phyloP scores from a whole-genome alignment of 2,329 filamentous ascomycete genomes.

The Aureobasidium sp. region DNA sequence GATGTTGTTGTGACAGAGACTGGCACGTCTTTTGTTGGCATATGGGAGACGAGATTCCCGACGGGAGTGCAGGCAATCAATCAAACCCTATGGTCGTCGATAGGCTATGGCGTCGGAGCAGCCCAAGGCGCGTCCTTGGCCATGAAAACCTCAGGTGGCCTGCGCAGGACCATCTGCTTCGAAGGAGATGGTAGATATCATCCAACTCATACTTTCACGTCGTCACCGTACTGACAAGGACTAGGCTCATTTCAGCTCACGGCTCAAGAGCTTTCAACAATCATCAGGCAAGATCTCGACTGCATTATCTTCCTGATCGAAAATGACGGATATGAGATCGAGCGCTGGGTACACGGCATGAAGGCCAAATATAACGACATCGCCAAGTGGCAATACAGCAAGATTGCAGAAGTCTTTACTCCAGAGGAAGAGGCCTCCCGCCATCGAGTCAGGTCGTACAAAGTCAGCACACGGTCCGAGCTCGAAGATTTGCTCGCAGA shows the following conservation, averaged over 20 bases:
- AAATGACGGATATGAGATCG: conserved; percentile 92
- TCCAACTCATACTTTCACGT: conserved; percentile 65
- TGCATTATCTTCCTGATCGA: conserved; percentile 89
- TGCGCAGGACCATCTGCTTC: conserved; percentile 20
- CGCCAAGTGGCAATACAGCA: conserved; percentile 24
- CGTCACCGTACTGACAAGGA: not conserved
- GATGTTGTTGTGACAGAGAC: conserved; percentile 91
- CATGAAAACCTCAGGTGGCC: conserved; percentile 46
- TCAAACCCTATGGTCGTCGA: conserved; percentile 78
- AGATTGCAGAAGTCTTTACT: conserved; percentile 23
- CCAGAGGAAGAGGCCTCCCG: conserved; percentile 11
- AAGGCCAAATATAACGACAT: conserved; percentile 59
- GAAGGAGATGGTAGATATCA: conserved; percentile 49
- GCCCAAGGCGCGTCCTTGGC: conserved; percentile 78
- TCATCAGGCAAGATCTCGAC: conserved; percentile 78
- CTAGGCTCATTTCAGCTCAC: conserved; percentile 81
- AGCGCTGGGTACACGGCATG: conserved; percentile 82
- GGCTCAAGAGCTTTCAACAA: conserved; percentile 84
- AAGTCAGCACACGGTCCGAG: conserved; percentile 27
- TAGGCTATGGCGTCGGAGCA: conserved; percentile 70
- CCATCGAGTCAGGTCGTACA: conserved; percentile 20
- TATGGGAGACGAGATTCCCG: conserved; percentile 87
- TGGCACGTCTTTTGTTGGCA: conserved; percentile 88
- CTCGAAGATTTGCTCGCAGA: conserved; percentile 25
- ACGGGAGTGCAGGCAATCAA: conserved; percentile 80